These are phyloP conservation scores for Ustulina deusta DNA, from an alignment of 2,329 filamentous ascomycete species.

Conservation along the genomic window DNA sequence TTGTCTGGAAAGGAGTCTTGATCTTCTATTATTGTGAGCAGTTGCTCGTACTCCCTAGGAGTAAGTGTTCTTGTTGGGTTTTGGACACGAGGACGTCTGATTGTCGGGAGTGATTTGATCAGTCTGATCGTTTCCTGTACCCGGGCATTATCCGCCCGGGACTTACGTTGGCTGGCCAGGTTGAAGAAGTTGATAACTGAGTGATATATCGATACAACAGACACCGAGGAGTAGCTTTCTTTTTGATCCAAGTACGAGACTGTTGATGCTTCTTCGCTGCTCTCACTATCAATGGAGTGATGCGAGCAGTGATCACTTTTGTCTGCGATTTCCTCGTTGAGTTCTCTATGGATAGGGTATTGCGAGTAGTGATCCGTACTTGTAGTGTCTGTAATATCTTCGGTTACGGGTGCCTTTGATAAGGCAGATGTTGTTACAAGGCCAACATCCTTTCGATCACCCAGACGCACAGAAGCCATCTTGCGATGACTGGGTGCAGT, in stretches of 20 bases:
- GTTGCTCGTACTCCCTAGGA: conserved; percentile 14
- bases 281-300: conserved; percentile 5
- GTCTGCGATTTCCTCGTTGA: background rate
- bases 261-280: background rate
- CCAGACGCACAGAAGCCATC: background rate
- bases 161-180: conserved; percentile 5
- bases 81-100: conserved; percentile 4
- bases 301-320: background rate
- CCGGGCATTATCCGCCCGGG: conserved; percentile 15
- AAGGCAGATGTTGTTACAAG: background rate
- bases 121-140: conserved; percentile 20
- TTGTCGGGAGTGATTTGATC: conserved; percentile 23
- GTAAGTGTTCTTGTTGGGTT: conserved; percentile 19
- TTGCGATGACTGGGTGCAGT: conserved; percentile 2
- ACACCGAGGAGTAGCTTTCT: background rate
- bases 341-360: background rate
- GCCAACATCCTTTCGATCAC: background rate
- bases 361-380: background rate
- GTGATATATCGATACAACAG: background rate
- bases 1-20: background rate
- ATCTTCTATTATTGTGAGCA: conserved; percentile 11
- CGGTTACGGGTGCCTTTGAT: background rate
- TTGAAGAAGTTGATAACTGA: conserved; percentile 9
- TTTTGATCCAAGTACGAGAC: background rate
- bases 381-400: conserved; percentile 1